Evolutionary conservation across 345 rosid species (phyloP), one percentile per base, ranked within the genome.

Genomic region (Nephelium lappaceum): DNA sequence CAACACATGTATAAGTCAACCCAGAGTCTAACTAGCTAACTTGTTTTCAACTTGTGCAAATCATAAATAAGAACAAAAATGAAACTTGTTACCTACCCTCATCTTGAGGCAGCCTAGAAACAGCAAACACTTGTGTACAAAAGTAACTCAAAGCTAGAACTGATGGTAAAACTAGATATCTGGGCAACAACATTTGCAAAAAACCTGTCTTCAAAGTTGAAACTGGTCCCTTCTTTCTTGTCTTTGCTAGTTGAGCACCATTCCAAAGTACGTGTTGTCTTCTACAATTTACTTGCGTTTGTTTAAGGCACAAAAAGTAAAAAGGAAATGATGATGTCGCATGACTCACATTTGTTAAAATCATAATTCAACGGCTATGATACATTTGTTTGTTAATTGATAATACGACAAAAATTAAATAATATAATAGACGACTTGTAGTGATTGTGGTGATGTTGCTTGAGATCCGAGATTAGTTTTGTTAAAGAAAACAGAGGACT

Each of bases 31-130:
- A 31, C 36, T 31, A 41, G 43, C 9, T 8, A 51, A 51, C 57
- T 14, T 14, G 18, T 51, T 58, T 18, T 39, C 25, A 23, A 45
- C 9, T 9, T 68, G 1, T 11, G 51, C 31, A 43, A 69, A 45
- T 43, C 15, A 3, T 21, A 23, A 23, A 69, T n/a, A 31, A 2
- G 47, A 60, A 60, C 23, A n/a, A 60, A 71, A 71, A 12, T 31
- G 57, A 27, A 61, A 64, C 14, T 4, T 60, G 2, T 7, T 8
- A 10, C 75, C 4, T 55, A 86, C 91, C 91, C 55, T 88, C 91
- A 70, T 80, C 81, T 70, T 83, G 85, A 58, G 85, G 82, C 73
- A 88, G 72, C 68, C 15, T 76, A 12, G 84, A 80, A 71, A 72
- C 86, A 70, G 75, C 82, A 70, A 69, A 41, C 69, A 77, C 36